Percentiles rank a stretch among this genome's conserved stretches.
Conservation (phyloP, 768 basidiomycete species). For the Naganishia kalamii region DNA sequence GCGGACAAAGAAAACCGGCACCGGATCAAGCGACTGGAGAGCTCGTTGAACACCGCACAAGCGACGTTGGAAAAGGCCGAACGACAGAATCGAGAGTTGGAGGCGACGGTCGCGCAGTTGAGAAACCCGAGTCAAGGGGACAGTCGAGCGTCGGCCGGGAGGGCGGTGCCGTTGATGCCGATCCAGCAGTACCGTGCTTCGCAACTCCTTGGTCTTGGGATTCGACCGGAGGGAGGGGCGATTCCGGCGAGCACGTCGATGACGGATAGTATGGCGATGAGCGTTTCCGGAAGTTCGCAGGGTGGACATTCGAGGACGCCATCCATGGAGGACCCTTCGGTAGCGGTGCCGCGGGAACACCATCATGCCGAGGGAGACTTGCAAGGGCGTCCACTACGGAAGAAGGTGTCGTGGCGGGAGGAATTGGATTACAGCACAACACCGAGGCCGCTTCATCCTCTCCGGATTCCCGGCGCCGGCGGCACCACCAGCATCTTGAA, state of each 20-base stretch:
- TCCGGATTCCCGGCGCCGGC: not conserved
- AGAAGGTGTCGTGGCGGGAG: conserved; percentile 11
- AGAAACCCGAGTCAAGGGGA: not conserved
- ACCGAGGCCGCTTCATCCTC: not conserved
- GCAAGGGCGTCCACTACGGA: not conserved
- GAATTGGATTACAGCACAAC: not conserved
- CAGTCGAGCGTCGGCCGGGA: too few species aligned
- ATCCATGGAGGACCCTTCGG: not conserved
- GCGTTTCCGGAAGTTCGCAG: not conserved
- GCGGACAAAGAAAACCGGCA: conserved; percentile 3
- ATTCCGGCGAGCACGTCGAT: not conserved
- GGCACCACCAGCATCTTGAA: not conserved
- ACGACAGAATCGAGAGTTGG: conserved; percentile 14
- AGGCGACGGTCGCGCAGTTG: not conserved
- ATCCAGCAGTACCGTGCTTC: too few species aligned
- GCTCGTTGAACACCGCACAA: conserved; percentile 3
- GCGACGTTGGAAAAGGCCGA: conserved; percentile 15
- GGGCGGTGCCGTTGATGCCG: too few species aligned
- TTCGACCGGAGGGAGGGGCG: not conserved
- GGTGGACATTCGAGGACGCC: not conserved
- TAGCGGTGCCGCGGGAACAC: not conserved
- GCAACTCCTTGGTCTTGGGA: too few species aligned
- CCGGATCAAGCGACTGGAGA: not conserved
- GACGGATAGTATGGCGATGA: not conserved
- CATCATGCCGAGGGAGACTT: not conserved